Evolutionary conservation across 768 basidiomycete genomes (phyloP).

Genomic region (Lepiota brunneoincarnata): DNA sequence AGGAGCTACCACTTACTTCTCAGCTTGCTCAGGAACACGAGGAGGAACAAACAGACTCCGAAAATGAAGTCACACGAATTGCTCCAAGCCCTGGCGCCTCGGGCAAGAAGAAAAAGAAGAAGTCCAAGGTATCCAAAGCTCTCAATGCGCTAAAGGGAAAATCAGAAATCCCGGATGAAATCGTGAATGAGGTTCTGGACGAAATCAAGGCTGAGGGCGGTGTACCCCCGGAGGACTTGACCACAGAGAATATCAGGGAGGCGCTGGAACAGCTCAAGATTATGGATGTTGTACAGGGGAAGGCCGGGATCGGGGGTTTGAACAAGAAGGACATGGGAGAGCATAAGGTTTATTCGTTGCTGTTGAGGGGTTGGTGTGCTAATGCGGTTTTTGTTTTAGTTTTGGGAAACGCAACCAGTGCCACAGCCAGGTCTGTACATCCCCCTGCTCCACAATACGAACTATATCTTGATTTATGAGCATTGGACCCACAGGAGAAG

Average conservation of each 20-base stretch:
- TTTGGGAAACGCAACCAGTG: constrained; percentile 98
- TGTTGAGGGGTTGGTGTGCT: neutral
- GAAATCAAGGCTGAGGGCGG: constrained; percentile 62
- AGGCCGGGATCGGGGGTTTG: constrained; percentile 70
- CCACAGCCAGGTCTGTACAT: constrained; percentile 67
- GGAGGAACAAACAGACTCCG: constrained; percentile 5
- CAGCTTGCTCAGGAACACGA: neutral
- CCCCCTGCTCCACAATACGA: neutral
- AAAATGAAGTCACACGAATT: constrained; percentile 17
- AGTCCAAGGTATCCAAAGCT: constrained; percentile 60
- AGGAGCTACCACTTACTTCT: neutral
- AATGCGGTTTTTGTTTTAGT: constrained; percentile 43
- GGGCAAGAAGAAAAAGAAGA: constrained; percentile 86
- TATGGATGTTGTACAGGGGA: constrained; percentile 83
- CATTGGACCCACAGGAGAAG: constrained; percentile 47
- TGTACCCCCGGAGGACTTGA: constrained; percentile 40
- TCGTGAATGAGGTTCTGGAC: constrained; percentile 67
- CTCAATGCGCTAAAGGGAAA: constrained; percentile 47
- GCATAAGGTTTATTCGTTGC: constrained; percentile 66
- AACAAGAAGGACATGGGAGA: constrained; percentile 81
- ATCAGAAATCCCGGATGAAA: constrained; percentile 52
- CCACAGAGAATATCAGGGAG: constrained; percentile 63
- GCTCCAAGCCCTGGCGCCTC: constrained; percentile 5
- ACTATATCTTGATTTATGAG: neutral
- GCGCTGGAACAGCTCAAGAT: constrained; percentile 78